Conservation (phyloP, 2,329 filamentous ascomycete species). For the Bipolaris cookei region DNA sequence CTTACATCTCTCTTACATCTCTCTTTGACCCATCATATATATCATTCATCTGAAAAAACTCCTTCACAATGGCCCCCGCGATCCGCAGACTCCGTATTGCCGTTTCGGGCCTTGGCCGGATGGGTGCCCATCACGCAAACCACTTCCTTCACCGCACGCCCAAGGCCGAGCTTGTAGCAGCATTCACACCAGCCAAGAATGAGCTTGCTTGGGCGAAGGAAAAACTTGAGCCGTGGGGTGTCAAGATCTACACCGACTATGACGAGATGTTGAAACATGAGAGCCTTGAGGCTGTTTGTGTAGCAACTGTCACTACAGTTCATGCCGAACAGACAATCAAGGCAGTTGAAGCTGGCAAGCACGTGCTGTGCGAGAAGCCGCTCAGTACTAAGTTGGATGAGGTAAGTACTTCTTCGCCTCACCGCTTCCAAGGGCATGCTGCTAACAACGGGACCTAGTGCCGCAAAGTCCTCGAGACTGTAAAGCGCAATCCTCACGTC, state of each 20-base stretch:
- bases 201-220: conserved; percentile 58
- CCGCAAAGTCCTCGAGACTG: conserved; percentile 65
- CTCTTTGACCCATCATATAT: background rate
- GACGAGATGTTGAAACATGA: conserved; percentile 64
- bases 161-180: conserved; percentile 56
- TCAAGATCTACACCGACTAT: conserved; percentile 61
- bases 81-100: conserved; percentile 53
- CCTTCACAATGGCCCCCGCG: conserved; percentile 39
- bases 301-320: conserved; percentile 61
- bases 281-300: conserved; percentile 62
- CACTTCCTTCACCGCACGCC: conserved; percentile 56
- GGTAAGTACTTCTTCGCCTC: conserved; percentile 49
- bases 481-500: conserved; percentile 60
- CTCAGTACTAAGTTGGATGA: conserved; percentile 65
- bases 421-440: background rate
- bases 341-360: conserved; percentile 61
- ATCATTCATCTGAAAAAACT: conserved; percentile 7
- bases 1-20: too few species aligned
- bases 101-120: conserved; percentile 57
- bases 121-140: conserved; percentile 58
- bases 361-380: conserved; percentile 67
- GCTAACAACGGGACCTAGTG: conserved; percentile 42
- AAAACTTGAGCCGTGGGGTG: conserved; percentile 59
- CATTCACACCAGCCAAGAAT: conserved; percentile 53
- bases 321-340: conserved; percentile 65